Base-by-base conservation (phyloP, 805 yeast genomes). In the Saccharomycopsis babjevae region DNA sequence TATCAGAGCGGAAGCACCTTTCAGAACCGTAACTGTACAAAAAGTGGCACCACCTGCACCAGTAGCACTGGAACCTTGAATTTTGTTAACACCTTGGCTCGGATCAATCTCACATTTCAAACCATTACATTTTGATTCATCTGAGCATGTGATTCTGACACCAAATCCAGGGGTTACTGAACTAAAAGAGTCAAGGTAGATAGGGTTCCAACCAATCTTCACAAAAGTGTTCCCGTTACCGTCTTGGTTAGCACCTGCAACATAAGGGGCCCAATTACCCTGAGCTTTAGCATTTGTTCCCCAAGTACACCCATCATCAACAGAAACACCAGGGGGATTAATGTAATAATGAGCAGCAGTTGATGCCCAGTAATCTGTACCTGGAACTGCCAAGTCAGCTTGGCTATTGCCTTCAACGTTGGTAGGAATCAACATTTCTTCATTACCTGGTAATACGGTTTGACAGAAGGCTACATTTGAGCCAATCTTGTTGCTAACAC, bases 211-310 rank as follows among this genome's bases (percentile, higher is more conserved):
- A 55, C 93, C 96, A 70, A 90, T 82, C 74, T 89, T 91, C 66
- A 88, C 89, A 71, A 66, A 90, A 2, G 97, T 90, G 71, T 81
- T 81, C 38, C 89, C 86, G 62, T 69, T 73, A 64, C 72, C 73
- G 71, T 89, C 96, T 78, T 82, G 82, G 76, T 90, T 90, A 63
- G 92, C 89, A 65, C 97, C 97, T 16, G 94, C 96, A 65, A 91
- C 96, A 67, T 89, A 90, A 32, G 97, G 96, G 16, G 96, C 75
- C 97, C 97, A 91, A 79, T 90, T 90, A 62, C 97, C 97, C 66
- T 77, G 76, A 18, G 94, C 85, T 62, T 86, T 76, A 57, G 76
- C 73, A 36, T 78, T 77, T 18, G 86, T 73, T 4, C 97, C 97
- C 97, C 97, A 90, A 65, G 80, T 79, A 73, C 96, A 89, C 40